Evolutionary conservation across 2,329 filamentous ascomycete species (phyloP), one percentile per base, ranked within the genome.

Genomic region (Fusarium brachygibbosum): DNA sequence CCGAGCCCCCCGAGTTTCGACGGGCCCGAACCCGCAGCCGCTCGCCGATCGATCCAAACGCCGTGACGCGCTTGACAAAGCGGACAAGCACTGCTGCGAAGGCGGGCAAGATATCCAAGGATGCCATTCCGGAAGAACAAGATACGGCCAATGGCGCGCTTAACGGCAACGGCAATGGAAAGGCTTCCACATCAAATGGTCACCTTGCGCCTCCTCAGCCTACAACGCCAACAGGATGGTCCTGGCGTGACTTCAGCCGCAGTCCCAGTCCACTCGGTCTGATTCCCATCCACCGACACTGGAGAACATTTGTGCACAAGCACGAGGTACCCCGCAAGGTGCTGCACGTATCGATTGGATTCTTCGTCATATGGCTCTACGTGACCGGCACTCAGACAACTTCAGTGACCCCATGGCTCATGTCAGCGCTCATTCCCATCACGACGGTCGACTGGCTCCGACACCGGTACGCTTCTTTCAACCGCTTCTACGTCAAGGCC

Each of bases 271-370:
- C 96, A 12, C 86, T 98, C 6, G 96, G 96, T 11, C 85, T 98
- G 49, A 99, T 99, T 65, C 96, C 96, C 4, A 95, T 99, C 74
- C 96, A 99, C 79, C 87, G 93, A 64, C 91, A 96, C 77, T 99
- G 96, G 88, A 88, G 93, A 73, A 91, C 87, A 29, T 94, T 99
- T 76, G 93, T 97, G 68, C 96, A 99, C 85, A 94, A 93, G 75
- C 95, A 99, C 80, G 96, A 99, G 82, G 94, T 99, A 54, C 96
- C 96, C 12, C 91, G 96, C 74, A 99, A 99, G 80, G 84, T 90
- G 40, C 86, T 99, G 37, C 96, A 99, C 79, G 93, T 98, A 59
- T 98, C 94, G 48, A 99, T 99, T 77, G 96, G 96, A 56, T 98
- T 98, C 82, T 86, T 98, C 64, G 93, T 95, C 21, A 87, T 97